Evolutionary conservation across 176 grass and related monocot species (phyloP).

Genomic region (Saccharum officinarum): DNA sequence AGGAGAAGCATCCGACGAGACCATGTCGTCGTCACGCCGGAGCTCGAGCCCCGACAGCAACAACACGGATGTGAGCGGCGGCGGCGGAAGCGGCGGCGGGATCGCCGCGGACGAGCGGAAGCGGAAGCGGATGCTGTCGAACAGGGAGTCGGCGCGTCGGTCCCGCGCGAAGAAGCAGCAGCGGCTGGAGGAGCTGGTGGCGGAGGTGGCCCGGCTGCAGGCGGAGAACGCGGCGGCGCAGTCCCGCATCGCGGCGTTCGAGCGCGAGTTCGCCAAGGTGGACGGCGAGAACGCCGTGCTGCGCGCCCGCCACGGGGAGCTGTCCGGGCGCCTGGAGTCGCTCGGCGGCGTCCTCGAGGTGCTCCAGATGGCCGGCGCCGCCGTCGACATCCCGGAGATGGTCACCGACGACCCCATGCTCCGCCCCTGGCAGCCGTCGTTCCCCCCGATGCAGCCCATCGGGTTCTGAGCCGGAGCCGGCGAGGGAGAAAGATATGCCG

Average conservation of each 20-base stretch:
- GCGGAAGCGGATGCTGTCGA: constrained; percentile 84
- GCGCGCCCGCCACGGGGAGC: constrained; percentile 52
- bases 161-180: constrained; percentile 73
- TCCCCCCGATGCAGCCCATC: constrained; percentile 40
- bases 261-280: constrained; percentile 35
- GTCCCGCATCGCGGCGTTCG: constrained; percentile 31
- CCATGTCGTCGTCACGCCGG: constrained; percentile 50
- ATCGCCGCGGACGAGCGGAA: constrained; percentile 51
- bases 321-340: constrained; percentile 45
- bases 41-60: constrained; percentile 55
- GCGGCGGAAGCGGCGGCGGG: too few relatives aligned
- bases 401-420: constrained; percentile 49
- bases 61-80: constrained; percentile 11
- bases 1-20: neutral
- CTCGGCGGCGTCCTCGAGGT: constrained; percentile 55
- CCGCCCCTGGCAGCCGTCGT: constrained; percentile 65
- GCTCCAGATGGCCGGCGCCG: constrained; percentile 54
- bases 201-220: constrained; percentile 50
- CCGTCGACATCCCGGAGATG: constrained; percentile 69
- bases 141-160: constrained; percentile 69
- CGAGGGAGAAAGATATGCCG: neutral
- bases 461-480: constrained; percentile 33
- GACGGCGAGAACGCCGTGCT: constrained; percentile 66
- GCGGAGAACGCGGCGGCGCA: constrained; percentile 45
- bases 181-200: constrained; percentile 58